These are phyloP conservation scores for Diplodia scrobiculata DNA, from an alignment of 2,329 filamentous ascomycete species.

Conservation along the genomic window DNA sequence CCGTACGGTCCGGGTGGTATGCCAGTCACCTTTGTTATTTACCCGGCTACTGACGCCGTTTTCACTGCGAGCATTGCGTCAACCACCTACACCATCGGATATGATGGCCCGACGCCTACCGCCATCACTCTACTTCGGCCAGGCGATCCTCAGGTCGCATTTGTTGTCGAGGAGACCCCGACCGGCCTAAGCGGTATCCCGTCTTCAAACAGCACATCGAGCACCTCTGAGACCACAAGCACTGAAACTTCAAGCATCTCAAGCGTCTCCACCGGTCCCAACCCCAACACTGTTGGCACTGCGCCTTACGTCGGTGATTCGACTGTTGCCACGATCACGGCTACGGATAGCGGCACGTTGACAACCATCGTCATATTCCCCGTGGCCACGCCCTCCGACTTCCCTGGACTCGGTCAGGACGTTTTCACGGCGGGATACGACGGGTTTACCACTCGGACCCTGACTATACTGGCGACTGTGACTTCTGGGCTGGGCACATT, in stretches of 20 bases:
- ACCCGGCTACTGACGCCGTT: background rate
- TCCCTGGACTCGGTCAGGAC: background rate
- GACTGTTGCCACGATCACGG: background rate
- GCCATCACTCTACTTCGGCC: background rate
- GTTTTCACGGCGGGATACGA: background rate
- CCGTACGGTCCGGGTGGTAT: too few species aligned
- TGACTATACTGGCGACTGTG: conserved; percentile 2
- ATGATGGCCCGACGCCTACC: background rate
- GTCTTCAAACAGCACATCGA: background rate
- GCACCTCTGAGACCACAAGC: background rate
- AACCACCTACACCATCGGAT: background rate
- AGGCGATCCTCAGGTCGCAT: background rate
- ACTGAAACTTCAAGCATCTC: background rate
- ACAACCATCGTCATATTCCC: conserved; percentile 1
- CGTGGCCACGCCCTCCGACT: background rate
- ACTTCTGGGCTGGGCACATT: background rate
- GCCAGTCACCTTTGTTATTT: background rate
- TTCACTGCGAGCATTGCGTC: background rate
- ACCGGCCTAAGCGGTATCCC: background rate
- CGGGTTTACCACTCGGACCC: background rate
- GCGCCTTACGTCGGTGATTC: background rate
- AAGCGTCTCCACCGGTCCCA: background rate
- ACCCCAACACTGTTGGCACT: background rate
- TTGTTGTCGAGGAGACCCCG: background rate
- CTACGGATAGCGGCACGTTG: background rate